Percentiles rank a stretch among this genome's conserved stretches.
These are phyloP conservation scores for Monosporozyma siamensis DNA, from an alignment of 805 yeast species.

Conservation along the genomic window DNA sequence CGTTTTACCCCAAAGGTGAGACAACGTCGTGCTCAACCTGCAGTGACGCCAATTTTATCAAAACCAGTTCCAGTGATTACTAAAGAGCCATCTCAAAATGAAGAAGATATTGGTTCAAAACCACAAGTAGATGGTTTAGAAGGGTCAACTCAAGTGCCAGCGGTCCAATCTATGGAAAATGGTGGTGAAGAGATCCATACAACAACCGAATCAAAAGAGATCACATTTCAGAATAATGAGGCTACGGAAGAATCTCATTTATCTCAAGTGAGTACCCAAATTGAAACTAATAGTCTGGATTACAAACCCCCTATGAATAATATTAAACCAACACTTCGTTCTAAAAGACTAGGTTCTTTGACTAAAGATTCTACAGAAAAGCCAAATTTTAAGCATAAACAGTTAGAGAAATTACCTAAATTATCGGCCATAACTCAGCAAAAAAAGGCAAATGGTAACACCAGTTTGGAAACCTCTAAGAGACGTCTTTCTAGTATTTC, in stretches of 20 bases:
- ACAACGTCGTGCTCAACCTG: constrained; percentile 32
- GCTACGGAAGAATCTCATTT: background rate
- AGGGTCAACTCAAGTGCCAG: constrained; percentile 5
- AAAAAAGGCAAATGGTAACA: background rate
- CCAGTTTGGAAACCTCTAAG: background rate
- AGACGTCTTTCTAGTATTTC: constrained; percentile 23
- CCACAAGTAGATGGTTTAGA: constrained; percentile 3
- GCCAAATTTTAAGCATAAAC: constrained; percentile 4
- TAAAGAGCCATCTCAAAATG: background rate
- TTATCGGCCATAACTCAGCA: background rate
- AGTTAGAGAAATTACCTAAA: constrained; percentile 1
- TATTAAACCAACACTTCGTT: background rate
- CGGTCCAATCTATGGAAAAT: background rate
- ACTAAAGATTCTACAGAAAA: constrained; percentile 2
- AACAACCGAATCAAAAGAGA: no score
- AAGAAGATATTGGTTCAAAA: constrained; percentile 1
- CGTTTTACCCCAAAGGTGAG: constrained; percentile 56
- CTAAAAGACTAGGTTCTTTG: constrained; percentile 2
- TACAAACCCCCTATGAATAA: background rate
- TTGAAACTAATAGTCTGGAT: background rate
- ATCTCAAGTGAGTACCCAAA: constrained; percentile 5
- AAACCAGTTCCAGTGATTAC: constrained; percentile 2
- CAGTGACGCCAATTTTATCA: constrained; percentile 15
- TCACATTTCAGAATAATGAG: no score
- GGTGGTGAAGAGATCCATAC: background rate